Conservation (phyloP, 1,284 basidiomycete genomes). For the Exobasidium cylindrosporum region DNA sequence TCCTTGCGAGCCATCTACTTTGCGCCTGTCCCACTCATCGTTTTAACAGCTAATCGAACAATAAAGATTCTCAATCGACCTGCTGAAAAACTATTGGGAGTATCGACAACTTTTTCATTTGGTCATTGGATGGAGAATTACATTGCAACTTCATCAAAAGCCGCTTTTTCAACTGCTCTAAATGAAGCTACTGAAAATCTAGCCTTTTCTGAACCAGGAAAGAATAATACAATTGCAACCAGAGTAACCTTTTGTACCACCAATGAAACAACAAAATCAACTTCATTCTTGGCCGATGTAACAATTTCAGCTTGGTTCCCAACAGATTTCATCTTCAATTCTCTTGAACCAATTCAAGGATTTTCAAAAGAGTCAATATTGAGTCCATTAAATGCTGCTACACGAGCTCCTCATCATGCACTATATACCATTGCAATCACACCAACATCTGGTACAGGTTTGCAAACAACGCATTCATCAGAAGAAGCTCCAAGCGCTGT, state of each 20-base stretch:
- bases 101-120: not conserved
- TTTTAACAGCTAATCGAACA: constrained; percentile 36
- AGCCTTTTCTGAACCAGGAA: constrained; percentile 1
- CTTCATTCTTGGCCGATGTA: not conserved
- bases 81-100: constrained; percentile 26
- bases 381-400: not conserved
- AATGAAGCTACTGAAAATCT: not conserved
- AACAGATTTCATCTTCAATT: not conserved
- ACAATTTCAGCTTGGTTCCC: not conserved
- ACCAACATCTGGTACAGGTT: not conserved
- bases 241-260: not conserved
- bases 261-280: not conserved
- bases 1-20: constrained; percentile 46
- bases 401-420: not conserved
- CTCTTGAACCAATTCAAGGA: constrained; percentile 16
- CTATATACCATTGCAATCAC: not conserved
- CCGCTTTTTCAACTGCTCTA: not conserved
- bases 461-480: not conserved
- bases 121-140: not conserved
- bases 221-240: not conserved
- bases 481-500: constrained; percentile 14
- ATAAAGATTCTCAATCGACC: constrained; percentile 45
- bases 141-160: not conserved
- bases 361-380: constrained; percentile 26
- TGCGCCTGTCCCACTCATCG: constrained; percentile 41